phyloP scores from a whole-genome alignment of 805 yeast genomes.

The Nakazawaea ishiwadae region DNA sequence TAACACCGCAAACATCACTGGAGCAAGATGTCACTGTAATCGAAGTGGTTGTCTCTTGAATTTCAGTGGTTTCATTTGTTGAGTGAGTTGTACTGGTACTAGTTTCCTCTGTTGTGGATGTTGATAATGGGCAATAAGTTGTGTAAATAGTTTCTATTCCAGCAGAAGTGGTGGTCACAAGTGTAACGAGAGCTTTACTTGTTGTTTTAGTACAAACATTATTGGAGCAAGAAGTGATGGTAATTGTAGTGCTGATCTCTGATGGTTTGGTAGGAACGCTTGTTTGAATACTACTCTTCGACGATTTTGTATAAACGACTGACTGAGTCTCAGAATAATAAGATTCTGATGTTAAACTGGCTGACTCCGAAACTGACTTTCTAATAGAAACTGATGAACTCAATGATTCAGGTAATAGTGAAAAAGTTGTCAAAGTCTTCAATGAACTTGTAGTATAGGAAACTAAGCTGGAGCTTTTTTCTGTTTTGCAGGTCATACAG shows the following conservation, averaged over 20 bases:
- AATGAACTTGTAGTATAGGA: no score
- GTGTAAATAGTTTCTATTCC: not conserved
- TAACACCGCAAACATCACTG: constrained; percentile 24
- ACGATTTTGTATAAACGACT: constrained; percentile 3
- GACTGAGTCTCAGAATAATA: constrained; percentile 26
- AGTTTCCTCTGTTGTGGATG: constrained; percentile 14
- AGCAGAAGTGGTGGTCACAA: not conserved
- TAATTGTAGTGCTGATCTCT: constrained; percentile 14
- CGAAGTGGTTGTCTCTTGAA: constrained; percentile 18
- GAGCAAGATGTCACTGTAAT: constrained; percentile 28
- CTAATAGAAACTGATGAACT: no score
- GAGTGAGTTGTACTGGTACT: no score
- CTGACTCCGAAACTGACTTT: constrained; percentile 34
- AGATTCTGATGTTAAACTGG: constrained; percentile 25
- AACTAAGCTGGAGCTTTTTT: no score
- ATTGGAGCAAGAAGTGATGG: constrained; percentile 21
- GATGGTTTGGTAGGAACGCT: no score
- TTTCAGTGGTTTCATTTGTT: constrained; percentile 23
- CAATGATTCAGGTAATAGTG: no score
- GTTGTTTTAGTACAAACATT: not conserved
- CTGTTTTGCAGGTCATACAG: no score
- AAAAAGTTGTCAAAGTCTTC: no score
- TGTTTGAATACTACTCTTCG: no score
- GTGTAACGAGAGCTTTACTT: not conserved
- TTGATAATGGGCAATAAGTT: constrained; percentile 14